phyloP scores from a whole-genome alignment of 2,329 filamentous ascomycete species.

The Alternaria viburni region DNA sequence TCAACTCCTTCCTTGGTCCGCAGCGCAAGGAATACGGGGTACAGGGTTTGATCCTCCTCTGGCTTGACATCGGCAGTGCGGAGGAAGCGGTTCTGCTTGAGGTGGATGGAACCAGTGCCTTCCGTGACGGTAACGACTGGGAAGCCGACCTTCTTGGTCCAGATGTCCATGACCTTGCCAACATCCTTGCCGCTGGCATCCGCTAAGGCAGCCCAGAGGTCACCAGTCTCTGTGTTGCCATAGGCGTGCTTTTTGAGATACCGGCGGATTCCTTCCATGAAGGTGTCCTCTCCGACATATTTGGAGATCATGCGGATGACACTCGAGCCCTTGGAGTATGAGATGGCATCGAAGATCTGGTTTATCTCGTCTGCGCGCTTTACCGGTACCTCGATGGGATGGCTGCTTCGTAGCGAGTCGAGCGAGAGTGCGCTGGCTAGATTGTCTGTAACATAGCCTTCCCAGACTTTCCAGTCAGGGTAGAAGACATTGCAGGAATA shows the following conservation, averaged over 20 bases:
- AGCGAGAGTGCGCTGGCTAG: constrained; percentile 85
- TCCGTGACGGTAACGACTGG: constrained; percentile 89
- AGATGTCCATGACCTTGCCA: constrained; percentile 88
- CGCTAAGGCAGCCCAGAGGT: constrained; percentile 87
- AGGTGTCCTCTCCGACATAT: constrained; percentile 88
- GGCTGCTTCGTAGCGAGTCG: constrained; percentile 90
- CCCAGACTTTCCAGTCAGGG: constrained; percentile 98
- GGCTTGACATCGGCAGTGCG: constrained; percentile 91
- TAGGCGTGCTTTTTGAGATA: constrained; percentile 98
- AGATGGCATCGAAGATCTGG: constrained; percentile 97
- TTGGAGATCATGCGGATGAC: constrained; percentile 97
- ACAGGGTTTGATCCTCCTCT: constrained; percentile 87
- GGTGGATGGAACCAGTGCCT: constrained; percentile 73
- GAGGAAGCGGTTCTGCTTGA: constrained; percentile 95
- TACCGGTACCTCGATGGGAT: constrained; percentile 95
- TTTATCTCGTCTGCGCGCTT: constrained; percentile 96
- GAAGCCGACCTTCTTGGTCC: constrained; percentile 96
- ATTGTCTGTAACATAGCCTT: constrained; percentile 92
- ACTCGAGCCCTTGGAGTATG: constrained; percentile 95
- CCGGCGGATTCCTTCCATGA: constrained; percentile 87
- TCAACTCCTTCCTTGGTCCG: constrained; percentile 84
- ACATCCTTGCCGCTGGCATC: constrained; percentile 92
- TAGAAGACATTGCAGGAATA: constrained; percentile 95
- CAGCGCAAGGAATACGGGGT: constrained; percentile 86
- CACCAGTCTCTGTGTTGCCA: constrained; percentile 88